A percentile compares a stretch with the other conserved stretches of the same genome.
These are phyloP conservation scores for Laguncularia racemosa DNA, from an alignment of 345 rosid species.

Conservation along the genomic window DNA sequence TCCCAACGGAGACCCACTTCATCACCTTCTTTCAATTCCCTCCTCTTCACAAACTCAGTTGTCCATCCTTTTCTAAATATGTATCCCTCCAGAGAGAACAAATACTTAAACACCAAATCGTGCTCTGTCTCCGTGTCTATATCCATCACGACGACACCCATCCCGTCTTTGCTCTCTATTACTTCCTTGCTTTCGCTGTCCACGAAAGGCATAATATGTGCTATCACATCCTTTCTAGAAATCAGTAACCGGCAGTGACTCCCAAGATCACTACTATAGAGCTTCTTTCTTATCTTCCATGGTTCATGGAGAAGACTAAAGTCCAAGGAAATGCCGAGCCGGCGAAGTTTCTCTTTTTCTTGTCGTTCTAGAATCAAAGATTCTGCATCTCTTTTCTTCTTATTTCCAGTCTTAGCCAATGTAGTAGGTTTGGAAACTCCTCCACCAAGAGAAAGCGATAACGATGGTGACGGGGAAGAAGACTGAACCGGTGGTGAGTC, in stretches of 20 bases:
- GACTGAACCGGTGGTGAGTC: no score
- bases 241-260: neutral
- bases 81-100: neutral
- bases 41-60: neutral
- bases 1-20: conserved; percentile 7
- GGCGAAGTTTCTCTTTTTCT: no score
- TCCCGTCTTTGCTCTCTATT: neutral
- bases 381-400: no score
- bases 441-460: no score
- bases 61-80: conserved; percentile 1
- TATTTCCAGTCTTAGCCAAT: no score
- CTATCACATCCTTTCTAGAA: neutral
- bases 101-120: neutral
- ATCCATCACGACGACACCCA: neutral
- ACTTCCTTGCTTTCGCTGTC: neutral
- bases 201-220: neutral
- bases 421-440: no score
- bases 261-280: conserved; percentile 3
- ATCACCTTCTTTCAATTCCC: conserved; percentile 2
- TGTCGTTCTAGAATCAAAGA: no score
- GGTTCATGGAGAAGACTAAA: no score
- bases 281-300: conserved; percentile 5
- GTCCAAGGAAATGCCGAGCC: no score
- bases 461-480: no score
- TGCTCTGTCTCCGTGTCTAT: conserved; percentile 6